These are phyloP conservation scores for Epipyxis sp. DNA, from an alignment of 108 stramenopile species.

Conservation along the genomic window DNA sequence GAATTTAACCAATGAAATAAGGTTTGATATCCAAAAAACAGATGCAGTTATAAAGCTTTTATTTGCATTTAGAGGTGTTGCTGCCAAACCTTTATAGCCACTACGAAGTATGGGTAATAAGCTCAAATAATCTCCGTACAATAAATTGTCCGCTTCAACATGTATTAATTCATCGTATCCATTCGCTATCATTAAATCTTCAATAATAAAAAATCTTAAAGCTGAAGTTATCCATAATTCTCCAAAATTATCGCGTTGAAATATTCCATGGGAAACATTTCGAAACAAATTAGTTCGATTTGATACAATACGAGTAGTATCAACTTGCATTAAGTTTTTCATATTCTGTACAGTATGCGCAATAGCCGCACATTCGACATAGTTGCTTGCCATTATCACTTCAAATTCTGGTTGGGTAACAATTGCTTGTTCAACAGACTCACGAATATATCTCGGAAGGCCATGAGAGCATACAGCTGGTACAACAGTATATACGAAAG, in stretches of 20 bases:
- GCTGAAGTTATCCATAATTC: constrained; percentile 32
- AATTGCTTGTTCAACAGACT: background rate
- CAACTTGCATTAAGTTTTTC: background rate
- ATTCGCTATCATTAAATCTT: constrained; percentile 11
- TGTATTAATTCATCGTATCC: constrained; percentile 3
- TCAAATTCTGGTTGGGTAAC: constrained; percentile 20
- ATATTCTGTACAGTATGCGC: background rate
- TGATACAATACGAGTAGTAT: background rate
- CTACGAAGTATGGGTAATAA: background rate
- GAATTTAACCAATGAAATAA: background rate
- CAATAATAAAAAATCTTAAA: constrained; percentile 20
- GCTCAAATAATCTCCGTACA: background rate
- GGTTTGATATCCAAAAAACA: constrained; percentile 18
- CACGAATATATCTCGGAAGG: constrained; percentile 1
- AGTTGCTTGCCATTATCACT: background rate
- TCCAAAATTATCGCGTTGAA: background rate
- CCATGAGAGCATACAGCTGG: background rate
- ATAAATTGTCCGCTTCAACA: constrained; percentile 31
- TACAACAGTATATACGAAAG: constrained; percentile 16
- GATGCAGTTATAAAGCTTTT: constrained; percentile 23
- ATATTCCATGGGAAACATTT: background rate
- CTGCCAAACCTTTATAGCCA: background rate
- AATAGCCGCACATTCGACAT: constrained; percentile 3
- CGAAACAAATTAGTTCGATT: background rate
- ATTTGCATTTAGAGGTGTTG: background rate